Evolutionary conservation across 495 filamentous ascomycete species (phyloP).

Genomic region (Podospora pseudoanserina): DNA sequence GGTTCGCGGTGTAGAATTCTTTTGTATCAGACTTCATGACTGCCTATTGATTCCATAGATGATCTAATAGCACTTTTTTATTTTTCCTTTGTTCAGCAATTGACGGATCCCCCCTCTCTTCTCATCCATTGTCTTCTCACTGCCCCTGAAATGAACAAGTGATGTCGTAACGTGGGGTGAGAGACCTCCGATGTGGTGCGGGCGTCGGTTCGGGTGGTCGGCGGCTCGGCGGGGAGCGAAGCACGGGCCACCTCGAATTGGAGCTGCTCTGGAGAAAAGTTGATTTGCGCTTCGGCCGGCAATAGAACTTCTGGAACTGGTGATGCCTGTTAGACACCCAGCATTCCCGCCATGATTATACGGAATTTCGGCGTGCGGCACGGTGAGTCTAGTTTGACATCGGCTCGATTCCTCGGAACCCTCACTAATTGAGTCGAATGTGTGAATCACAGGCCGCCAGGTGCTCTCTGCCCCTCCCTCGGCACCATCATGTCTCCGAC

Average conservation of each 20-base stretch:
- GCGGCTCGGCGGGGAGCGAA: neutral
- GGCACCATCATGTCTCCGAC: constrained; percentile 35
- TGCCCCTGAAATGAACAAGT: neutral
- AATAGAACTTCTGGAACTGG: neutral
- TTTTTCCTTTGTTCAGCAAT: neutral
- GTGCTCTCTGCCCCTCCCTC: constrained; percentile 39
- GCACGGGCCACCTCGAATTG: constrained; percentile 26
- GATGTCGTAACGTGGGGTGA: neutral
- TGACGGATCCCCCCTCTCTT: neutral
- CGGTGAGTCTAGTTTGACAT: constrained; percentile 30
- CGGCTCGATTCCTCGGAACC: neutral
- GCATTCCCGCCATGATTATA: constrained; percentile 45
- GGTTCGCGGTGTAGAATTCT: constrained; percentile 19
- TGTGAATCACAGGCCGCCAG: constrained; percentile 37
- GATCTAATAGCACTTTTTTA: constrained; percentile 10
- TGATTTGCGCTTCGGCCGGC: constrained; percentile 17
- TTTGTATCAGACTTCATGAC: constrained; percentile 20
- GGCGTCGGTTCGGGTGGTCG: neutral
- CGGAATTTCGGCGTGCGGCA: constrained; percentile 49
- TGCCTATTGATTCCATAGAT: constrained; percentile 19
- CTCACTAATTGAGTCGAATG: constrained; percentile 20
- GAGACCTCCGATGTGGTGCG: neutral
- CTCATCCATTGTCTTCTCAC: neutral
- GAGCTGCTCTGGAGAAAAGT: constrained; percentile 29
- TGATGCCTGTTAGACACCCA: constrained; percentile 18